Evolutionary conservation across 2,329 filamentous ascomycete species (phyloP).

Genomic region (Didymella segeticola): DNA sequence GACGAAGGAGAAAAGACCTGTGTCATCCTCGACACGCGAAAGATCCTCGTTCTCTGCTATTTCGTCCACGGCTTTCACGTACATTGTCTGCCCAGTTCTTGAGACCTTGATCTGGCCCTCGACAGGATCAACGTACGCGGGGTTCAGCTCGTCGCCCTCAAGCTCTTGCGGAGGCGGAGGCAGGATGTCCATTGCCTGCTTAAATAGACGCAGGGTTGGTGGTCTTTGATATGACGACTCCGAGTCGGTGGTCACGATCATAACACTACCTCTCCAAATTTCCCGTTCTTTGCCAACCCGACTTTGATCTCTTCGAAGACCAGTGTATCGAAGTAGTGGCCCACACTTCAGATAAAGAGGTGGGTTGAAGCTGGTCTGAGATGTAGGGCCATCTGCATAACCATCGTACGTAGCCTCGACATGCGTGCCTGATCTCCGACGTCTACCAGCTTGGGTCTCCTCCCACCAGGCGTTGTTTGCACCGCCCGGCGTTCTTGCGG

Average conservation of each 20-base stretch:
- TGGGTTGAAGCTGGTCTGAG: conserved; percentile 79
- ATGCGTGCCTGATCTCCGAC: conserved; percentile 45
- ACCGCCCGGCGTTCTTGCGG: conserved; percentile 34
- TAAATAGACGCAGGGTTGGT: conserved; percentile 83
- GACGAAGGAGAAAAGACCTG: conserved; percentile 79
- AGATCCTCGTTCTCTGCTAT: conserved; percentile 79
- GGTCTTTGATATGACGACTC: conserved; percentile 81
- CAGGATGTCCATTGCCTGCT: conserved; percentile 82
- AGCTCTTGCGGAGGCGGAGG: conserved; percentile 78
- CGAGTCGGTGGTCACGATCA: conserved; percentile 91
- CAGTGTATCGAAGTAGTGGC: conserved; percentile 87
- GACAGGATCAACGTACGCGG: conserved; percentile 87
- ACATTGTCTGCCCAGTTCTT: conserved; percentile 83
- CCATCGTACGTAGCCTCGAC: conserved; percentile 65
- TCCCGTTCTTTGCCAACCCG: conserved; percentile 66
- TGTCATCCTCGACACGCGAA: conserved; percentile 78
- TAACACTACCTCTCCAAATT: conserved; percentile 89
- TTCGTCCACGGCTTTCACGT: conserved; percentile 87
- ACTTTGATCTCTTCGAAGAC: conserved; percentile 69
- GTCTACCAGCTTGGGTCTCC: conserved; percentile 55
- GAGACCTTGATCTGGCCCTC: conserved; percentile 87
- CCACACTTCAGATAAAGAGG: conserved; percentile 87
- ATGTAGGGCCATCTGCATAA: conserved; percentile 69
- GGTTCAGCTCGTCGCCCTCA: conserved; percentile 67
- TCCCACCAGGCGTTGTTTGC: conserved; percentile 76